Conservation (phyloP, 345 rosid genomes). For the Euphorbia peplus region DNA sequence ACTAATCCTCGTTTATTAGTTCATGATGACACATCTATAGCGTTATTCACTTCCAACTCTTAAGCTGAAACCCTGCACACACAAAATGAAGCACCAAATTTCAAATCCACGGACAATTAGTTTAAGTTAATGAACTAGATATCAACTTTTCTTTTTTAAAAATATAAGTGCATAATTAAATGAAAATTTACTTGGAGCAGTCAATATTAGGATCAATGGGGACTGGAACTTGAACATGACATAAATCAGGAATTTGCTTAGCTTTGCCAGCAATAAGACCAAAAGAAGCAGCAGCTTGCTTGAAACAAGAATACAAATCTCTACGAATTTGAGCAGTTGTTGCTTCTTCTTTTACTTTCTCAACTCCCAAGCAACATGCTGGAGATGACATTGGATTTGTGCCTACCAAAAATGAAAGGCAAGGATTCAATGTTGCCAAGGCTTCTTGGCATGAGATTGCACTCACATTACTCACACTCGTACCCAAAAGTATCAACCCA, state of each 20-base stretch:
- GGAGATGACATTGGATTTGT: neutral
- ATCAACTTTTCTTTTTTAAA: no score
- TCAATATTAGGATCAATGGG: conserved; percentile 27
- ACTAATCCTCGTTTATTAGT: no score
- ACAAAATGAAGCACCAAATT: neutral
- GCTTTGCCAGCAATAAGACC: conserved; percentile 23
- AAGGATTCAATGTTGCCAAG: neutral
- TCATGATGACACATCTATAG: neutral
- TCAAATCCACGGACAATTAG: neutral
- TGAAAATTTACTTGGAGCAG: conserved; percentile 26
- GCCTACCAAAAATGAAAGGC: neutral
- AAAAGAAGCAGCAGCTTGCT: neutral
- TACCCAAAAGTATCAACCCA: neutral
- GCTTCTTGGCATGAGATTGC: neutral
- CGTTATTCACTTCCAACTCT: neutral
- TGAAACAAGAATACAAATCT: conserved; percentile 23
- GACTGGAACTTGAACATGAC: conserved; percentile 19
- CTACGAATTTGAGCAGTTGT: conserved; percentile 11
- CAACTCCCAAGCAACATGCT: neutral
- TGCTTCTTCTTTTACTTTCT: conserved; percentile 5
- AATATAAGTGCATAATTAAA: no score
- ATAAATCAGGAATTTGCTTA: conserved; percentile 19
- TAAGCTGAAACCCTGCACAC: neutral
- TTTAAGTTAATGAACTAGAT: neutral
- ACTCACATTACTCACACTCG: neutral